phyloP scores from a whole-genome alignment of 169 alveolate species.

The Plasmodium sp. region DNA sequence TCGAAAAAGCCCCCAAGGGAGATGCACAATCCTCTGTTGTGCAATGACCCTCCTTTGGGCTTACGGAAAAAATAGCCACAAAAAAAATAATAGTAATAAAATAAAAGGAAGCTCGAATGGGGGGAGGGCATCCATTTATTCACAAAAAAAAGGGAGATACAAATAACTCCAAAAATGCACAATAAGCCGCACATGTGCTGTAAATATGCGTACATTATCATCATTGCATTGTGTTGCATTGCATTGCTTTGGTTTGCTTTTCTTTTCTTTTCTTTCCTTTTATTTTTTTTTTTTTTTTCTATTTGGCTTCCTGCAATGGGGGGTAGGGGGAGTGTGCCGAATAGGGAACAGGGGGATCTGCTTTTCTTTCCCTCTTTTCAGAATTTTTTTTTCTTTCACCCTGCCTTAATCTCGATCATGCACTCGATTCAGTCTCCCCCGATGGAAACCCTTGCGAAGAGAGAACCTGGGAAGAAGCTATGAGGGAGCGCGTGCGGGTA shows the following conservation, averaged over 20 bases:
- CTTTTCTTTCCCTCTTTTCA: not conserved
- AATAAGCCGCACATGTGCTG: not conserved
- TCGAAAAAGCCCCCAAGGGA: not conserved
- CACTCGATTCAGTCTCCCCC: not conserved
- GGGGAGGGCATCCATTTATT: not conserved
- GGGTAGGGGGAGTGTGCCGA: not conserved
- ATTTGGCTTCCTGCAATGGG: not conserved
- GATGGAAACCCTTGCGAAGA: not conserved
- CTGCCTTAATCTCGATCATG: slow-evolving; percentile 1
- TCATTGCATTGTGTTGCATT: not conserved
- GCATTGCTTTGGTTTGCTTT: too few species aligned
- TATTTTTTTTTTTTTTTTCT: not conserved
- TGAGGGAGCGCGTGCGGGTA: not conserved
- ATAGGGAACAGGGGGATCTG: not conserved
- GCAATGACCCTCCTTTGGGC: not conserved
- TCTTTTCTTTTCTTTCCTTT: not conserved
- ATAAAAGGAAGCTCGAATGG: not conserved
- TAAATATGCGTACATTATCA: not conserved
- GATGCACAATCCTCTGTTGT: not conserved
- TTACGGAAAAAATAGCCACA: not conserved
- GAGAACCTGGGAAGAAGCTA: not conserved
- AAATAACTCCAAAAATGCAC: not conserved
- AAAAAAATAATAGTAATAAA: not conserved
- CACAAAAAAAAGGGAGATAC: not conserved
- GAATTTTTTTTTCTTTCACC: not conserved